Conservation (phyloP, 2,329 filamentous ascomycete genomes). For the Fusarium concolor region DNA sequence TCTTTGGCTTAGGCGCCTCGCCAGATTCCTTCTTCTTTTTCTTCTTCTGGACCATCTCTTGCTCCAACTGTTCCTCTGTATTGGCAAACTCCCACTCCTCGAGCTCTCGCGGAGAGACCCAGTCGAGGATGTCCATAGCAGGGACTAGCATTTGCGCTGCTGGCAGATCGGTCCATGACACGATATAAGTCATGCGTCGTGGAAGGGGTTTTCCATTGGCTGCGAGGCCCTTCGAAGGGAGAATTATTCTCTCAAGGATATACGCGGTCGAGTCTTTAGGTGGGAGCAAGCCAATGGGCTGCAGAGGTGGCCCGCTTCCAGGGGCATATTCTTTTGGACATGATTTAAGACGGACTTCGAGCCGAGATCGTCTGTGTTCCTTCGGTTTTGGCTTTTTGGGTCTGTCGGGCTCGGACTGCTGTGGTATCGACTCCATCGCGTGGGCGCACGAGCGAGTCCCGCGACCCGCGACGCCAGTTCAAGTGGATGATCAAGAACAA, state of each 20-base stretch:
- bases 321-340: constrained; percentile 54
- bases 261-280: constrained; percentile 65
- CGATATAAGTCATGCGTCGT: constrained; percentile 63
- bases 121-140: constrained; percentile 63
- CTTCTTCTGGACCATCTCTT: constrained; percentile 49
- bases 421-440: constrained; percentile 38
- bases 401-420: constrained; percentile 12
- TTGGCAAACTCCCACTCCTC: constrained; percentile 67
- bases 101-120: constrained; percentile 66
- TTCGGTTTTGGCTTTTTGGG: constrained; percentile 31
- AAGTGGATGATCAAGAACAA: background rate
- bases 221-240: constrained; percentile 52
- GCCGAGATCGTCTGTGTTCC: constrained; percentile 12
- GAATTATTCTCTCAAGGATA: constrained; percentile 65
- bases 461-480: constrained; percentile 16
- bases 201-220: constrained; percentile 53
- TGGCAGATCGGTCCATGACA: constrained; percentile 66
- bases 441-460: constrained; percentile 15
- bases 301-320: constrained; percentile 61
- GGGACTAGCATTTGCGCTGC: constrained; percentile 61
- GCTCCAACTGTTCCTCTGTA: constrained; percentile 57
- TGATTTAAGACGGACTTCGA: constrained; percentile 34
- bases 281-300: constrained; percentile 61
- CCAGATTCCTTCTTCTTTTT: constrained; percentile 44
- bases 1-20: constrained; percentile 31